Conservation (phyloP, 2,329 filamentous ascomycete genomes). For the Didymella pomorum region DNA sequence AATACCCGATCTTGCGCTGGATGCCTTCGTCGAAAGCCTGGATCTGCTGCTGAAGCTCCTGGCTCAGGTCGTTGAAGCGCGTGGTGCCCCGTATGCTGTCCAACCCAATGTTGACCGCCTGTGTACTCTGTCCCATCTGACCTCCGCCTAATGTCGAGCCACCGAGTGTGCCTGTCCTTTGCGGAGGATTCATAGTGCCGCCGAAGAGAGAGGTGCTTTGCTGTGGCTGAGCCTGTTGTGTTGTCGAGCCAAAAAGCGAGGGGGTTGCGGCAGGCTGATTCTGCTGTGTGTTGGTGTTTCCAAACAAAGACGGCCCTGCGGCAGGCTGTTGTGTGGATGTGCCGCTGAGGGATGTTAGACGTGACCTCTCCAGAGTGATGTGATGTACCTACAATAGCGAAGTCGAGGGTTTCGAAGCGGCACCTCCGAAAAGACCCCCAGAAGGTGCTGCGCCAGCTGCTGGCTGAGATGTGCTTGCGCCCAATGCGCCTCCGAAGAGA, state of each 20-base stretch:
- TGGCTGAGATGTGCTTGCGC: conserved; percentile 35
- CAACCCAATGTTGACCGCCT: conserved; percentile 42
- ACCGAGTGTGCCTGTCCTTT: conserved; percentile 36
- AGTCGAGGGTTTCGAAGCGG: conserved; percentile 30
- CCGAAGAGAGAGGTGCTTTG: conserved; percentile 47
- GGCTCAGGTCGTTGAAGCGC: conserved; percentile 87
- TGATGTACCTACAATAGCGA: conserved; percentile 49
- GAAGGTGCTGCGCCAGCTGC: conserved; percentile 30
- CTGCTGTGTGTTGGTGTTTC: conserved; percentile 40
- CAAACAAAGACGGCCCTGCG: conserved; percentile 43
- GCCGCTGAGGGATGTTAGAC: conserved; percentile 47
- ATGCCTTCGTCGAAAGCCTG: conserved; percentile 81
- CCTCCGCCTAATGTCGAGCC: conserved; percentile 34
- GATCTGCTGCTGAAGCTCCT: conserved; percentile 81
- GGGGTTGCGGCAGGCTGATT: conserved; percentile 41
- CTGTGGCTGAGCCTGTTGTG: conserved; percentile 38
- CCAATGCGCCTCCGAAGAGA: conserved; percentile 48
- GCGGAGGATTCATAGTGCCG: conserved; percentile 42
- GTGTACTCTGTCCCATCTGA: conserved; percentile 39
- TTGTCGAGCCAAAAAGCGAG: conserved; percentile 43
- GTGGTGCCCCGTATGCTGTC: conserved; percentile 84
- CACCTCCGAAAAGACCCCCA: conserved; percentile 45
- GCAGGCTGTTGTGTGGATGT: conserved; percentile 43
- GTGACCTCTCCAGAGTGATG: conserved; percentile 18
- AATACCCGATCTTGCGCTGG: conserved; percentile 76